These are phyloP conservation scores for Orbilia quercus DNA, from an alignment of 2,329 filamentous ascomycete genomes.

Conservation along the genomic window DNA sequence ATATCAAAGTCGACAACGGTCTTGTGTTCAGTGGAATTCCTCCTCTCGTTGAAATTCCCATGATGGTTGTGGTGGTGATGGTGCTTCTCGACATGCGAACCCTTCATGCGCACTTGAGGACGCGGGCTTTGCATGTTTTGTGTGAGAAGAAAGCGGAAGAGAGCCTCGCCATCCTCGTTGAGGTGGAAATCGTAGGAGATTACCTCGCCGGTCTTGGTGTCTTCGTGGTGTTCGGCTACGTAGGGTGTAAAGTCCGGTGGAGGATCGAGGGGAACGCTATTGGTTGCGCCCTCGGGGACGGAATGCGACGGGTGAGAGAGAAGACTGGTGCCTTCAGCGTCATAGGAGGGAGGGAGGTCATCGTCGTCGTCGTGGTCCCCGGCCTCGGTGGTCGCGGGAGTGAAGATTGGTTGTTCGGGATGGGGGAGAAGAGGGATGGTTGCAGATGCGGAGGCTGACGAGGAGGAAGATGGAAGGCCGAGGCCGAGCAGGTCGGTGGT, in stretches of 20 bases:
- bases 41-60: conserved; percentile 60
- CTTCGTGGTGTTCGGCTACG: conserved; percentile 39
- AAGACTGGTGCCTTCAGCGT: conserved; percentile 38
- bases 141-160: conserved; percentile 58
- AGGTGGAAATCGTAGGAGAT: conserved; percentile 59
- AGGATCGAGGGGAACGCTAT: conserved; percentile 33
- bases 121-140: conserved; percentile 55
- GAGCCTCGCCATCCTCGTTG: conserved; percentile 59
- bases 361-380: conserved; percentile 30
- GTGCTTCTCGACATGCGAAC: conserved; percentile 61
- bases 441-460: too few species aligned
- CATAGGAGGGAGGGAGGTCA: conserved; percentile 49
- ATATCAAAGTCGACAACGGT: conserved; percentile 72
- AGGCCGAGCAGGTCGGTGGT: conserved; percentile 50
- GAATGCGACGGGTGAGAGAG: conserved; percentile 40
- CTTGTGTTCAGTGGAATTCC: conserved; percentile 66
- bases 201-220: conserved; percentile 38
- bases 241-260: conserved; percentile 49
- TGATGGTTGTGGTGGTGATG: conserved; percentile 56
- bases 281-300: conserved; percentile 36
- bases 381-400: conserved; percentile 30
- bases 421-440: conserved; percentile 46
- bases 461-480: conserved; percentile 30
- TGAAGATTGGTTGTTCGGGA: conserved; percentile 24
- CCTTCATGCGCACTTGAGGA: conserved; percentile 60